Evolutionary conservation across 2,329 filamentous ascomycete species (phyloP), one percentile per base, ranked within the genome.

Genomic region (Botrytis medusae): DNA sequence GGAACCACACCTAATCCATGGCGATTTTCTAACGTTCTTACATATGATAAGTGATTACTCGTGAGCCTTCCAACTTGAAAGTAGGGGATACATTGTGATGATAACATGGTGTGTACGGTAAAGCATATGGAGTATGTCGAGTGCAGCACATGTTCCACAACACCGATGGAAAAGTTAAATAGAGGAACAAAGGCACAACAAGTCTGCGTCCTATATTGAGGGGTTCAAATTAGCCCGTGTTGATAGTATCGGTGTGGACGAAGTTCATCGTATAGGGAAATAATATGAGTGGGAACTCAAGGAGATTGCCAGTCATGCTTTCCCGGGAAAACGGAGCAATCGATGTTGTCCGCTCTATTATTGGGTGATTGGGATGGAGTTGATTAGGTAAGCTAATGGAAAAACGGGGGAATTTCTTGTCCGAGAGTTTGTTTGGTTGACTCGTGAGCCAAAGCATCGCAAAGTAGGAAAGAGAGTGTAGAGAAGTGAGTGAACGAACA

Each of bases 261-360:
- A 57, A 16, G 25, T 29, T 6, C n/a, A 40, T 62, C 14, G 34
- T 37, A n/a, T 16, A 54, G 44, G 34, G 16, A 32, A 37, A 16
- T 37, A 7, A 37, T 51, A 20, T 54, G 64, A 40, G 64, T 54
- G 64, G 64, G 46, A 40, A 68, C 25, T 51, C 25, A 29, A 10
- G 46, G 64, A 54, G 64, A 54, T 54, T 54, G 64, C 64, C 46
- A 54, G 25, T 51, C 29, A 29, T 54, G 64, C 64, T 29, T 29
- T 1, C 20, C 48, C 42, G 62, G 62, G 29, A 22, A 64, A 46
- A 25, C 32, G 63, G 63, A 54, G 46, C 64, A 40, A 4, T 40
- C 25, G 29, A 16, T 10, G 4, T 48, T 68, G 25, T 40, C 46
- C 46, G 34, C 25, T 12, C 1, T 16, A 9, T 22, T 0, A 67